These are phyloP conservation scores for Yamadazyma blattariae DNA, from an alignment of 1,139 yeast genomes.

Conservation along the genomic window DNA sequence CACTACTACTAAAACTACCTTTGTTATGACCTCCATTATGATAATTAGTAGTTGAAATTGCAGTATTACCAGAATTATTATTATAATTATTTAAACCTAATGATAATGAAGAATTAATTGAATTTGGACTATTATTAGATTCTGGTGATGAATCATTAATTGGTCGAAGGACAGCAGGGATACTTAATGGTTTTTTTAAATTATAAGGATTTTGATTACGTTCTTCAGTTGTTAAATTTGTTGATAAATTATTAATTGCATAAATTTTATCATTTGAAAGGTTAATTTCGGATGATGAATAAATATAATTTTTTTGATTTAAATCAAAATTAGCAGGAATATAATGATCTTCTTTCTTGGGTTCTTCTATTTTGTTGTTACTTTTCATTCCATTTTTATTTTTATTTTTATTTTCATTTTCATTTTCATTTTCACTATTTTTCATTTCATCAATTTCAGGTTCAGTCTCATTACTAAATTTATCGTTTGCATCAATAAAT, in stretches of 20 bases:
- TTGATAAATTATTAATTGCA: slow-evolving; percentile 25
- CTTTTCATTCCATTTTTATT: neutral
- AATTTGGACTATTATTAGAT: slow-evolving; percentile 6
- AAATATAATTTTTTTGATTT: slow-evolving; percentile 20
- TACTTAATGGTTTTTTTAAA: slow-evolving; percentile 37
- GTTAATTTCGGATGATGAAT: slow-evolving; percentile 10
- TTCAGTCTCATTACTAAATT: neutral
- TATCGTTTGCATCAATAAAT: neutral
- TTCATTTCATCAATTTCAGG: neutral
- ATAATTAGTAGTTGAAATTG: neutral
- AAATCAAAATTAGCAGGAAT: slow-evolving; percentile 43
- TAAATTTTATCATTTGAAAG: slow-evolving; percentile 11
- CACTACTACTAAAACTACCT: slow-evolving; percentile 4
- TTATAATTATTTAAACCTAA: slow-evolving; percentile 1
- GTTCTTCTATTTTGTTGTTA: neutral
- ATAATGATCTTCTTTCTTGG: slow-evolving; percentile 15
- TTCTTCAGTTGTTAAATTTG: slow-evolving; percentile 23
- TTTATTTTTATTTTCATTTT: neutral
- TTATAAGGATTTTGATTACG: slow-evolving; percentile 24
- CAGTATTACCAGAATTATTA: neutral
- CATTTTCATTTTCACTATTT: neutral
- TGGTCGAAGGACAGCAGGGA: slow-evolving; percentile 45
- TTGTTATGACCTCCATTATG: neutral
- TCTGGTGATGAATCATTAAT: slow-evolving; percentile 6
- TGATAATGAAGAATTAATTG: slow-evolving; percentile 5